Conservation (phyloP, 306 rosid genomes). For the Gastrolobium bilobum region DNA sequence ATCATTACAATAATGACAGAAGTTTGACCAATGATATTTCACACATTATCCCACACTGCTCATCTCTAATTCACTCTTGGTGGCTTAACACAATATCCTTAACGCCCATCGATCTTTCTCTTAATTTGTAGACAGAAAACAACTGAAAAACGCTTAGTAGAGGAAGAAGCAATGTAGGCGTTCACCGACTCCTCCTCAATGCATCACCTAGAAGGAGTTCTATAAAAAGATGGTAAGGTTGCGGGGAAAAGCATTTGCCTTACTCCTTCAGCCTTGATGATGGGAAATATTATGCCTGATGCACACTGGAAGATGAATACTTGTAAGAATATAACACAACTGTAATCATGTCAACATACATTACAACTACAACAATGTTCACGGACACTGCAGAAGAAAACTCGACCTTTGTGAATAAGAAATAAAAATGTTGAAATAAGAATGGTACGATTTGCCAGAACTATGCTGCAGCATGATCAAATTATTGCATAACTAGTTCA, state of each 20-base stretch:
- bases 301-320: slow-evolving; percentile 55
- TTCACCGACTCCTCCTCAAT: neutral
- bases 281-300: slow-evolving; percentile 62
- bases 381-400: neutral
- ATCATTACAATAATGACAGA: neutral
- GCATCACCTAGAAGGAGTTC: slow-evolving; percentile 40
- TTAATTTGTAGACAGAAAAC: neutral
- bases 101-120: neutral
- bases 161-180: neutral
- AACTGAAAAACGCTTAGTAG: neutral
- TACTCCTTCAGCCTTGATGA: slow-evolving; percentile 68
- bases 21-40: neutral
- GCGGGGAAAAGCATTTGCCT: slow-evolving; percentile 60
- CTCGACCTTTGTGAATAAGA: neutral
- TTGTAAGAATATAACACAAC: slow-evolving; percentile 7
- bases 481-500: neutral
- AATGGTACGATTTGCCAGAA: neutral
- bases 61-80: neutral
- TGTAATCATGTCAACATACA: neutral
- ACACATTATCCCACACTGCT: neutral
- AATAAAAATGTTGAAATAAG: neutral
- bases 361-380: neutral
- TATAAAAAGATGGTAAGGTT: slow-evolving; percentile 51
- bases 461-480: neutral
- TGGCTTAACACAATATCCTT: neutral